These are phyloP conservation scores for Dimargaris cristalligena DNA, from an alignment of 192 early-diverging fungal species.

Conservation along the genomic window DNA sequence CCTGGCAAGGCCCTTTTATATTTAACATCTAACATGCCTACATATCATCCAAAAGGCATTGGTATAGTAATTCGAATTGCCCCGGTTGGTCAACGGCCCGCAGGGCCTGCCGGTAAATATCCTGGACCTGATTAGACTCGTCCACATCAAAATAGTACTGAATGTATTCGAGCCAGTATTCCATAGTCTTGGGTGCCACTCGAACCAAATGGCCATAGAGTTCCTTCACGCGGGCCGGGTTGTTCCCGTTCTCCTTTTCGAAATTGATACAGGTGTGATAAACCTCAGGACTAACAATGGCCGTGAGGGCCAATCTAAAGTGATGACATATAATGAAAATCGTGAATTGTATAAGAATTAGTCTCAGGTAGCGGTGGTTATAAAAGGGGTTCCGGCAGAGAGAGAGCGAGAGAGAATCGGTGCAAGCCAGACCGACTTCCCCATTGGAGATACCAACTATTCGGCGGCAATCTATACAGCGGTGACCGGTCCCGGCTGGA, in stretches of 20 bases:
- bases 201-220: slow-evolving; percentile 4
- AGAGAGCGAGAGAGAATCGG: background rate
- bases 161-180: background rate
- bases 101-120: background rate
- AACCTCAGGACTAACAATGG: background rate
- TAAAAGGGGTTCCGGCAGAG: background rate
- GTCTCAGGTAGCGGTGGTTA: background rate
- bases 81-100: background rate
- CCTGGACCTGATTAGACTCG: background rate
- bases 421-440: background rate
- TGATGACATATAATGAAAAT: too few species aligned
- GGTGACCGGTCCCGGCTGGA: too few species aligned
- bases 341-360: too few species aligned
- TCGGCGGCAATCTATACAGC: too few species aligned
- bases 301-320: background rate
- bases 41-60: background rate
- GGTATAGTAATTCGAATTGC: background rate
- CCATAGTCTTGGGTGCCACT: background rate
- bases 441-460: background rate
- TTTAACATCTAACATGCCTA: too few species aligned
- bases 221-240: background rate
- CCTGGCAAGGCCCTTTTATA: too few species aligned
- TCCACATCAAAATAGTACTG: background rate
- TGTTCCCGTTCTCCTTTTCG: background rate
- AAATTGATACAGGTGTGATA: background rate